A percentile compares a stretch with the other conserved stretches of the same genome.
Evolutionary conservation across 768 basidiomycete genomes (phyloP).

Genomic region (Lentinula sp.): DNA sequence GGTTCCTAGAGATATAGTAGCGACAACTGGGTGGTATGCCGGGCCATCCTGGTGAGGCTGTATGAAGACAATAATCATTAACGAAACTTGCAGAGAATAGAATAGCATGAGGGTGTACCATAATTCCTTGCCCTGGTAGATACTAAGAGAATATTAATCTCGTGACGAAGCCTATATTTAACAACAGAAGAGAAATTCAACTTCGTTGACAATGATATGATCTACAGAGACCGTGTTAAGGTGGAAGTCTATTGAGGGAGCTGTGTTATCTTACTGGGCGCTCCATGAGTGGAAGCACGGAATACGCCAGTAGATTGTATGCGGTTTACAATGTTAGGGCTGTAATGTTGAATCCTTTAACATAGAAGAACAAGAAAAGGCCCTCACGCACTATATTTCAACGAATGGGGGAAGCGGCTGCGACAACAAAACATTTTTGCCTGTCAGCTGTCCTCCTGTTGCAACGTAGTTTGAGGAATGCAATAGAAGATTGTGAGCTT

Average conservation of each 20-base stretch:
- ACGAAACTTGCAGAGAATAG: not conserved
- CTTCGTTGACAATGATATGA: constrained; percentile 88
- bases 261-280: constrained; percentile 38
- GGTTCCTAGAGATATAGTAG: constrained; percentile 85
- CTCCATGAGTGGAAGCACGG: constrained; percentile 51
- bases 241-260: not conserved
- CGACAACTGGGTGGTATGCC: constrained; percentile 80
- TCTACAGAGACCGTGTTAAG: constrained; percentile 20
- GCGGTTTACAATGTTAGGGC: constrained; percentile 72
- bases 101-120: constrained; percentile 42
- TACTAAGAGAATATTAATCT: constrained; percentile 41
- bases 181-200: constrained; percentile 16
- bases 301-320: constrained; percentile 64
- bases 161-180: constrained; percentile 9
- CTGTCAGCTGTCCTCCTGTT: constrained; percentile 68
- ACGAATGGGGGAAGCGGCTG: constrained; percentile 71
- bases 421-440: constrained; percentile 61
- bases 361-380: constrained; percentile 1
- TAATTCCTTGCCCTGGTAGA: constrained; percentile 86
- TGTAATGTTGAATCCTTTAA: constrained; percentile 22
- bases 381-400: constrained; percentile 48
- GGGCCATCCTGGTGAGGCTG: constrained; percentile 94
- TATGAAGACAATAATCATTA: not conserved
- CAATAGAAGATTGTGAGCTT: constrained; percentile 3
- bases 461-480: constrained; percentile 3